Base-by-base conservation (phyloP, 2,329 filamentous ascomycete genomes). In the Stachybotrys echinatus region DNA sequence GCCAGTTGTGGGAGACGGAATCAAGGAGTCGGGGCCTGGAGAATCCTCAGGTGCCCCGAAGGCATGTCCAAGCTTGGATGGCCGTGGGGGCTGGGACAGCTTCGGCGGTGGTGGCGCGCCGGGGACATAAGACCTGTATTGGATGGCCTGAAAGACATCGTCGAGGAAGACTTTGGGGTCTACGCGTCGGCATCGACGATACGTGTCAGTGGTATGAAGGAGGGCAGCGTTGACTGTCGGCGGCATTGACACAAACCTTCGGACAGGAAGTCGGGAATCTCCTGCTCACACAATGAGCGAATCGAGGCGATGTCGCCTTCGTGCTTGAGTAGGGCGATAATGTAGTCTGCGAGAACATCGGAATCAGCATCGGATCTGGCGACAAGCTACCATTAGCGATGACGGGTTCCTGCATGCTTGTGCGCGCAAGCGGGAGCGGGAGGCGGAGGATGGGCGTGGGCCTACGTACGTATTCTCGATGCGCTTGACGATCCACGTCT, bases 271-370 rank as follows among this genome's bases (percentile, higher is more conserved):
- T 92, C 88, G 3, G 81, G 79, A 39, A 92, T 83, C 65, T 90
- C 85, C 48, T 81, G 75, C 61, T 88, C 76, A 66, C 87, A 90
- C 47, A 87, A 79, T 58, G 77, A 73, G 60, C 83, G 80, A 48
- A 91, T 83, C 19, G 80, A 74, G n/a, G 77, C 75, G 39, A 78
- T 72, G 47, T 82, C 75, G 53, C 85, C 85, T 55, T 90, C 86
- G 53, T 87, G 84, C 54, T 81, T 80, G 43, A 92, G 71, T 19
- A 94, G 78, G 6, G 87, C 88, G 53, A 92, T 76, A n/a, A 92
- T 85, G 64, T 92, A 94, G 59, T 94, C 89, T 44, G 88, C 88
- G 3, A 94, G 82, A 5, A 92, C 87, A 61, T 91, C 88, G 27
- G 85, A 81, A 64, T 94, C 89, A 47, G 87, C 88, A 61, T 92